These are phyloP conservation scores for Reutealis trisperma DNA, from an alignment of 345 rosid species.

Conservation along the genomic window DNA sequence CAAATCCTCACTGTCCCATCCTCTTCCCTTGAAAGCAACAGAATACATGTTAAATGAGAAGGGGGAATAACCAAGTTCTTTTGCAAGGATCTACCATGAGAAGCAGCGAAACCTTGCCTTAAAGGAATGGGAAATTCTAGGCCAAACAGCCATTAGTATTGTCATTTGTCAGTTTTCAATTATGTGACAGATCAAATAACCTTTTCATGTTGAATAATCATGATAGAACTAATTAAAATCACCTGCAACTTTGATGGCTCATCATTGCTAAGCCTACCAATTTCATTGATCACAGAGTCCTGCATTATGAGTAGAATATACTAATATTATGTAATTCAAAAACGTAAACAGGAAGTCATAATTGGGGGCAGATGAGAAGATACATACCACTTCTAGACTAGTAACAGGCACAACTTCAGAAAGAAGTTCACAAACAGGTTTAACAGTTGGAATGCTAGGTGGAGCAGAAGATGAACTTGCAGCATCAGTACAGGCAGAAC, in stretches of 20 bases:
- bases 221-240: slow-evolving; percentile 10
- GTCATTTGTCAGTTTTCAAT: neutral
- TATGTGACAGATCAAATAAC: neutral
- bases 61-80: too few relatives aligned
- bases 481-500: slow-evolving; percentile 56
- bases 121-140: neutral
- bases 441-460: slow-evolving; percentile 51
- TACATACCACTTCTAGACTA: slow-evolving; percentile 34
- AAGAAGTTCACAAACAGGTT: slow-evolving; percentile 68
- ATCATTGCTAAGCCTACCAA: slow-evolving; percentile 30
- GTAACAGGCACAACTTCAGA: slow-evolving; percentile 54
- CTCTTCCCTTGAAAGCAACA: too few relatives aligned
- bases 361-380: slow-evolving; percentile 14
- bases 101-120: neutral
- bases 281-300: slow-evolving; percentile 41
- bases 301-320: slow-evolving; percentile 34
- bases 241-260: slow-evolving; percentile 55
- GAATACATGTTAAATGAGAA: too few relatives aligned
- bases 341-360: slow-evolving; percentile 12
- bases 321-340: neutral
- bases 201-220: slow-evolving; percentile 12
- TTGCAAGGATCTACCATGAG: neutral
- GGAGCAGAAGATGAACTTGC: slow-evolving; percentile 89
- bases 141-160: neutral
- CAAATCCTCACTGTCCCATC: too few relatives aligned